These are phyloP conservation scores for Sutorius eximius DNA, from an alignment of 1,284 basidiomycete genomes.

Conservation along the genomic window DNA sequence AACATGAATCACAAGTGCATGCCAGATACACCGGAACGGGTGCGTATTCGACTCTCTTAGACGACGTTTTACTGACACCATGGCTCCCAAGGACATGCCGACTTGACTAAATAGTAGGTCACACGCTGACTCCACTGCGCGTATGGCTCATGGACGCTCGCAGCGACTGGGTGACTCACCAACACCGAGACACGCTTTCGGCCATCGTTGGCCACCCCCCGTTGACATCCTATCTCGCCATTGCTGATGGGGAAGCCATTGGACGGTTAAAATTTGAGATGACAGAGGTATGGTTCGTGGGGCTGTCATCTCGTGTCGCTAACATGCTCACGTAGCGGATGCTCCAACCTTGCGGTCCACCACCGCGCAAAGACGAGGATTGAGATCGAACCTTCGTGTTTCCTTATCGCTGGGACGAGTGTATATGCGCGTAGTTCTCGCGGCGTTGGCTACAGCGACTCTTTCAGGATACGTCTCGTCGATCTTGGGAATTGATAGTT, in stretches of 20 bases:
- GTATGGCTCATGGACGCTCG: slow-evolving; percentile 7
- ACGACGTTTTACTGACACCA: slow-evolving; percentile 7
- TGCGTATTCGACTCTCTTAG: slow-evolving; percentile 36
- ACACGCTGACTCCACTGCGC: slow-evolving; percentile 1
- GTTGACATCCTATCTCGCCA: slow-evolving; percentile 82
- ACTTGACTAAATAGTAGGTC: slow-evolving; percentile 89
- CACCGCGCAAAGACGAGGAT: slow-evolving; percentile 90
- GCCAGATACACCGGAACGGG: slow-evolving; percentile 95
- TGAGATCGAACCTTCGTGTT: slow-evolving; percentile 11
- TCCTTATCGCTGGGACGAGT: not conserved
- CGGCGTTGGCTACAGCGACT: not conserved
- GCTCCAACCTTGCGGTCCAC: slow-evolving; percentile 97
- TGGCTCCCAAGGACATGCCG: slow-evolving; percentile 73
- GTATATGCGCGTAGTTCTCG: not conserved
- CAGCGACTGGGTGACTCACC: slow-evolving; percentile 97
- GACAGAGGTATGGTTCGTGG: slow-evolving; percentile 71
- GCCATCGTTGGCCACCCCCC: slow-evolving; percentile 92
- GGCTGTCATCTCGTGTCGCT: not conserved
- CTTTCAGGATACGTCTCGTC: not conserved
- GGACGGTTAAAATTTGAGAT: slow-evolving; percentile 94
- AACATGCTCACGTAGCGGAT: slow-evolving; percentile 63
- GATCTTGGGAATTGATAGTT: not conserved
- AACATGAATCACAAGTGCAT: slow-evolving; percentile 62
- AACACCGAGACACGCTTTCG: slow-evolving; percentile 92
- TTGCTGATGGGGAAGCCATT: slow-evolving; percentile 91